Evolutionary conservation across 106 monocot species (phyloP).

Genomic region (Narthecium ossifragum): DNA sequence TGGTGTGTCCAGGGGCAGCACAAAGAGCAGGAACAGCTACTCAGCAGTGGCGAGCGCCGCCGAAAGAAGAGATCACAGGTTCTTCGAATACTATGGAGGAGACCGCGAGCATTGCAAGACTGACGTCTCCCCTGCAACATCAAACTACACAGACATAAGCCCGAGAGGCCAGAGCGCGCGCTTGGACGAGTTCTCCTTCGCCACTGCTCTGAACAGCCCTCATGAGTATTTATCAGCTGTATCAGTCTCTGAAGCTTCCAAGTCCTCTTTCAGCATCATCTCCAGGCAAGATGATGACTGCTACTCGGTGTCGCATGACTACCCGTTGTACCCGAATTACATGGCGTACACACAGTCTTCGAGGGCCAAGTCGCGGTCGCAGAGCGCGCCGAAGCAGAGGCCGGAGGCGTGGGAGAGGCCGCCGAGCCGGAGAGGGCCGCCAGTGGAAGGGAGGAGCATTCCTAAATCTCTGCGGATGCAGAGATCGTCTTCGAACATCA

Average conservation of each 20-base stretch:
- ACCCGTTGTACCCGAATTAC: slow-evolving; percentile 24
- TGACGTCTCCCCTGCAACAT: slow-evolving; percentile 4
- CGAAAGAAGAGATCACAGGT: slow-evolving; percentile 23
- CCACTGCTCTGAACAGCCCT: slow-evolving; percentile 24
- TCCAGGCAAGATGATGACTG: slow-evolving; percentile 8
- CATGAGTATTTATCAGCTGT: slow-evolving; percentile 21
- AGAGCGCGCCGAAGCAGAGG: slow-evolving; percentile 42
- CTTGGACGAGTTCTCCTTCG: slow-evolving; percentile 31
- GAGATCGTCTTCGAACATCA: slow-evolving; percentile 25
- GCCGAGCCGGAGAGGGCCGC: slow-evolving; percentile 11
- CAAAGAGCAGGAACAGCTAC: slow-evolving; percentile 28
- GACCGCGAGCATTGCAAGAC: not conserved
- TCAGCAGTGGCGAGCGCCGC: not conserved
- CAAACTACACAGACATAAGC: slow-evolving; percentile 20
- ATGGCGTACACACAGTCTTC: slow-evolving; percentile 61
- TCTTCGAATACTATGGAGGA: slow-evolving; percentile 9
- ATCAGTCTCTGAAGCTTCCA: slow-evolving; percentile 7
- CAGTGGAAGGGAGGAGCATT: slow-evolving; percentile 27
- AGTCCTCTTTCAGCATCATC: not conserved
- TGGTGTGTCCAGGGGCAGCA: slow-evolving; percentile 20
- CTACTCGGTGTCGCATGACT: slow-evolving; percentile 24
- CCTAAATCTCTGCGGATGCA: slow-evolving; percentile 26
- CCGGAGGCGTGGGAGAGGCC: slow-evolving; percentile 26
- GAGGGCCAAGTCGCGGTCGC: slow-evolving; percentile 45
- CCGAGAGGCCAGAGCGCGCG: slow-evolving; percentile 17